These are phyloP conservation scores for Colletotrichum falcatum DNA, from an alignment of 2,329 filamentous ascomycete genomes.

Conservation along the genomic window DNA sequence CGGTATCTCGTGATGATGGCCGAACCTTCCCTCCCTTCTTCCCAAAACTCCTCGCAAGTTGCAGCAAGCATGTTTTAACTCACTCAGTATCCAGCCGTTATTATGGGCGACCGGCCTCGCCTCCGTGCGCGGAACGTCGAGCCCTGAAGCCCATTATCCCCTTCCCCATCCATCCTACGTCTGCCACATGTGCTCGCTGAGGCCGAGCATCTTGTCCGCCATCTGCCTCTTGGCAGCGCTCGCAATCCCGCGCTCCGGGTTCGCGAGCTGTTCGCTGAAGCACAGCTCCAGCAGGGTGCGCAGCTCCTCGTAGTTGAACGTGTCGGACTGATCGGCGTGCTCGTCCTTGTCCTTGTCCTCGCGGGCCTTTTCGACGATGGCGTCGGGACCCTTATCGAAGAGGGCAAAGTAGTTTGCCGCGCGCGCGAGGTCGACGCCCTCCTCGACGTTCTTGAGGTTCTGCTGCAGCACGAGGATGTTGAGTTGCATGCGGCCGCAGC, in stretches of 20 bases:
- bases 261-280: slow-evolving; percentile 75
- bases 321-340: slow-evolving; percentile 50
- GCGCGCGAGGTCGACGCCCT: slow-evolving; percentile 71
- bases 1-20: neutral
- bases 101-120: neutral
- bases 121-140: neutral
- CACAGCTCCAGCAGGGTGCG: slow-evolving; percentile 75
- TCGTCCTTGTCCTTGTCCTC: slow-evolving; percentile 66
- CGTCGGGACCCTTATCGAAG: slow-evolving; percentile 74
- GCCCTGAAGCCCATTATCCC: neutral
- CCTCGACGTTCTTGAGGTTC: slow-evolving; percentile 93
- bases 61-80: neutral
- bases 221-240: slow-evolving; percentile 75
- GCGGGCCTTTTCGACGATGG: slow-evolving; percentile 72
- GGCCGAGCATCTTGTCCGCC: slow-evolving; percentile 75
- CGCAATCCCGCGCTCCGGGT: slow-evolving; percentile 75
- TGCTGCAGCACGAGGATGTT: slow-evolving; percentile 97
- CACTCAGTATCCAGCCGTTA: neutral
- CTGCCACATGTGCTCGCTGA: slow-evolving; percentile 82
- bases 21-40: neutral
- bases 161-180: slow-evolving; percentile 48
- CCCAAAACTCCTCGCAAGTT: slow-evolving; percentile 32
- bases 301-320: slow-evolving; percentile 74
- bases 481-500: slow-evolving; percentile 88
- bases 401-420: slow-evolving; percentile 77